Conservation (phyloP, 306 rosid species). For the Cicer arietinum region DNA sequence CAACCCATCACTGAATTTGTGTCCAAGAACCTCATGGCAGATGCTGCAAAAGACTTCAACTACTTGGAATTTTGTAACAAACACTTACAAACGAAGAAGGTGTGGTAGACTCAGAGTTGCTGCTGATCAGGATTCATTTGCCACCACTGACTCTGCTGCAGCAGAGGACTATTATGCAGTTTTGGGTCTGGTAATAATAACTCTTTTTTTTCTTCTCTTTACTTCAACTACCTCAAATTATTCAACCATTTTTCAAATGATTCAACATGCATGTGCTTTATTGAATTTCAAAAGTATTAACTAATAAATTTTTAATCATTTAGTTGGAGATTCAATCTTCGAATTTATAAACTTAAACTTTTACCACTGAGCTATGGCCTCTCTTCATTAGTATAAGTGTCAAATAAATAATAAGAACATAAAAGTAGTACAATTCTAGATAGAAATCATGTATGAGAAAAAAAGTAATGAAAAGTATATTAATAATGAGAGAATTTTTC, state of each 20-base stretch:
- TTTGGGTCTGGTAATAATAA: slow-evolving; percentile 79
- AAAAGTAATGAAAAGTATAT: too few relatives aligned
- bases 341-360: too few relatives aligned
- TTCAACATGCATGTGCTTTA: not conserved
- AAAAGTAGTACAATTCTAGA: too few relatives aligned
- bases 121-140: slow-evolving; percentile 53
- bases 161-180: slow-evolving; percentile 94
- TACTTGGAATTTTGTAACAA: slow-evolving; percentile 47
- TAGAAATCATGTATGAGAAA: too few relatives aligned
- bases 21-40: slow-evolving; percentile 57
- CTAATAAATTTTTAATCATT: too few relatives aligned
- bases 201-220: slow-evolving; percentile 10
- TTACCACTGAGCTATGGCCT: too few relatives aligned
- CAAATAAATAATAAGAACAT: too few relatives aligned
- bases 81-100: slow-evolving; percentile 52
- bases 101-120: slow-evolving; percentile 67
- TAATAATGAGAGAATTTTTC: too few relatives aligned
- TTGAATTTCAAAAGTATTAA: not conserved
- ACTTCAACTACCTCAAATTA: not conserved
- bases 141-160: slow-evolving; percentile 57
- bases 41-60: slow-evolving; percentile 43
- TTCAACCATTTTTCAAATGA: not conserved
- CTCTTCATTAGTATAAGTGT: too few relatives aligned
- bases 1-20: slow-evolving; percentile 50
- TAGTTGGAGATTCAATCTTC: too few relatives aligned